Evolutionary conservation across 2,329 filamentous ascomycete species (phyloP), one percentile per base, ranked within the genome.

Genomic region (Domatiomyces catenatus): DNA sequence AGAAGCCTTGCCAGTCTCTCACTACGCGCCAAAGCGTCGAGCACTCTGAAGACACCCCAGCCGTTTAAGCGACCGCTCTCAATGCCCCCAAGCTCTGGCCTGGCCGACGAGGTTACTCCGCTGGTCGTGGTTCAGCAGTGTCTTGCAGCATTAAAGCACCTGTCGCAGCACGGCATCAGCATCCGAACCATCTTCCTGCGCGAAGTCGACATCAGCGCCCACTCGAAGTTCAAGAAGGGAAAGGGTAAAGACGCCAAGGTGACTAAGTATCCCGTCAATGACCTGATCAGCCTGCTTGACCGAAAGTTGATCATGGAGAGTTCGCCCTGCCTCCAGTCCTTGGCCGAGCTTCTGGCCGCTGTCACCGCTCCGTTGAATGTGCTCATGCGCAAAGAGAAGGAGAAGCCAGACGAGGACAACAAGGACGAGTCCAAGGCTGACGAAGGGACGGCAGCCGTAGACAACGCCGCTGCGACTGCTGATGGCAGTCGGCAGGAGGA

Each of bases 221-320:
- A 83, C 18, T 75, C 90, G 49, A 96, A 94, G 72, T 83, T 80
- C 61, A 82, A 84, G 56, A 96, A 95, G 69, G 87, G 86, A 60
- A 96, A 96, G 66, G 77, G 73, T 48, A 92, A 90, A 67, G 90
- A 94, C 57, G 79, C 73, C 58, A 93, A 84, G 66, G 81, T 86
- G 24, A 81, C 83, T 58, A 92, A 86, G 64, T 98, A 84, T 64
- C 88, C 93, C 8, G 77, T 98, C 64, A 98, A 98, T 64, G 88
- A 89, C 12, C 71, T 98, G 26, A 75, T 98, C 46, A 83, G 81
- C 54, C 75, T 98, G 4, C 75, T 98, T 19, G 92, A 96, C 63
- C 84, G 92, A n/a, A 86, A 88, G 57, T 74, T 96, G 54, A 89
- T 98, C 56, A 94, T 94, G 70, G 92, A 98, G 68, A 98, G 88